These are phyloP conservation scores for Anisogramma anomala DNA, from an alignment of 2,329 filamentous ascomycete genomes.

Conservation along the genomic window DNA sequence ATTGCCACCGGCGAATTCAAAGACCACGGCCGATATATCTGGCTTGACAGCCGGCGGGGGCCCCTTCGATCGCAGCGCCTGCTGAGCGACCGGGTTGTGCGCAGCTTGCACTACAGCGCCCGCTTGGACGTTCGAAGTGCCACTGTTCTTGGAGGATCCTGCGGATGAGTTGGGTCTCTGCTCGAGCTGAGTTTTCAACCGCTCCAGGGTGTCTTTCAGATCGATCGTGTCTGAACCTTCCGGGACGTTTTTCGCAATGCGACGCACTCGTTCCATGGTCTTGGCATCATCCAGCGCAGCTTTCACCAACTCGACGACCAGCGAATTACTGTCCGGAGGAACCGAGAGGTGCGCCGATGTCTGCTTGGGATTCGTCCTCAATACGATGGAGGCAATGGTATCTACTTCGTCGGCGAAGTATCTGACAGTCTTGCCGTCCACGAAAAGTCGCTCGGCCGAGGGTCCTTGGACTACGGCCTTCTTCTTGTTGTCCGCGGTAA, in stretches of 20 bases:
- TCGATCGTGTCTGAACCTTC: slow-evolving; percentile 42
- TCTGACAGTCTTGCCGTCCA: slow-evolving; percentile 44
- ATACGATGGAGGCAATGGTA: slow-evolving; percentile 45
- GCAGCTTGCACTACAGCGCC: slow-evolving; percentile 1
- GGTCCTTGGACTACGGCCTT: slow-evolving; percentile 40
- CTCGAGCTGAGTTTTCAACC: slow-evolving; percentile 31
- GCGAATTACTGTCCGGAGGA: slow-evolving; percentile 41
- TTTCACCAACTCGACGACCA: slow-evolving; percentile 47
- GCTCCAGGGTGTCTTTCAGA: slow-evolving; percentile 41
- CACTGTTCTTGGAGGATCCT: slow-evolving; percentile 14
- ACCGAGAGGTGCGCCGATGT: slow-evolving; percentile 41
- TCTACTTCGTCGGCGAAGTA: slow-evolving; percentile 50
- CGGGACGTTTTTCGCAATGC: slow-evolving; percentile 41
- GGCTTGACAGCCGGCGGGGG: slow-evolving; percentile 42
- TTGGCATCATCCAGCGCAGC: slow-evolving; percentile 41
- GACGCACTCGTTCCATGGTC: slow-evolving; percentile 38
- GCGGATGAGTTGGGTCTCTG: slow-evolving; percentile 17
- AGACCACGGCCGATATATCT: slow-evolving; percentile 54
- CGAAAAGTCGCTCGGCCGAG: slow-evolving; percentile 41
- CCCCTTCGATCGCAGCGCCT: slow-evolving; percentile 49
- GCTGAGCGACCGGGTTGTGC: slow-evolving; percentile 27
- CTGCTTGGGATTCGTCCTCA: slow-evolving; percentile 47
- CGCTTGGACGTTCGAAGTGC: slow-evolving; percentile 14
- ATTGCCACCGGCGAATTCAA: slow-evolving; percentile 55
- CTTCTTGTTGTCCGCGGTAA: slow-evolving; percentile 49